Evolutionary conservation across 2,329 filamentous ascomycete species (phyloP).

Genomic region (Orbilia oligospora): DNA sequence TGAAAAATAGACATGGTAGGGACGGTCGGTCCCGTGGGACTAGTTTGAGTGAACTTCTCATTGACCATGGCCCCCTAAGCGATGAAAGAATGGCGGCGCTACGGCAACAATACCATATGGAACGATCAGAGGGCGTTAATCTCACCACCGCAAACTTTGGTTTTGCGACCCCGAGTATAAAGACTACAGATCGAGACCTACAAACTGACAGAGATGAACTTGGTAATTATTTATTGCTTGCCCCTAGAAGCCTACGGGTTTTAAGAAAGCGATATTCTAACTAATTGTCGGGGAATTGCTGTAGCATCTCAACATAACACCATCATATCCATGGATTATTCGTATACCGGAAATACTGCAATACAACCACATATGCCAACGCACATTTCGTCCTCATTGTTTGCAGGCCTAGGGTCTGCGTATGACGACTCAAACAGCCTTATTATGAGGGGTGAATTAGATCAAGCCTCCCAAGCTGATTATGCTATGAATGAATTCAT

Average conservation of each 20-base stretch:
- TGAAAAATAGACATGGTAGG: constrained; percentile 42
- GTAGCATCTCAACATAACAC: constrained; percentile 49
- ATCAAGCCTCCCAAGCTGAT: constrained; percentile 55
- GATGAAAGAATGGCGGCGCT: constrained; percentile 43
- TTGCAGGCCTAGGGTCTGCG: constrained; percentile 41
- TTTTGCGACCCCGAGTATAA: constrained; percentile 20
- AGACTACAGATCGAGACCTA: constrained; percentile 23
- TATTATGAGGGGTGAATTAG: constrained; percentile 37
- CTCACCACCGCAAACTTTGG: constrained; percentile 10
- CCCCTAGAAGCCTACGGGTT: background rate
- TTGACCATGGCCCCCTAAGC: constrained; percentile 39
- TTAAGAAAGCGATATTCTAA: constrained; percentile 20
- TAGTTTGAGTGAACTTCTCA: constrained; percentile 19
- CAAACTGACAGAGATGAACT: constrained; percentile 46
- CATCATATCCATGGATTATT: constrained; percentile 50
- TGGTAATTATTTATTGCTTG: constrained; percentile 24
- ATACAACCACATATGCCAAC: constrained; percentile 36
- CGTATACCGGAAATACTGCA: constrained; percentile 35
- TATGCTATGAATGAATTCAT: constrained; percentile 36
- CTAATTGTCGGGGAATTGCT: constrained; percentile 3
- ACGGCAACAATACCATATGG: constrained; percentile 26
- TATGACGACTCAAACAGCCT: constrained; percentile 50
- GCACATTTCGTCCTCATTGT: constrained; percentile 55
- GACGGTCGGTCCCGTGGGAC: constrained; percentile 10
- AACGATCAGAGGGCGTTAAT: constrained; percentile 13